Conservation (phyloP, 148 eudicot species). For the Diospyros kaki region DNA sequence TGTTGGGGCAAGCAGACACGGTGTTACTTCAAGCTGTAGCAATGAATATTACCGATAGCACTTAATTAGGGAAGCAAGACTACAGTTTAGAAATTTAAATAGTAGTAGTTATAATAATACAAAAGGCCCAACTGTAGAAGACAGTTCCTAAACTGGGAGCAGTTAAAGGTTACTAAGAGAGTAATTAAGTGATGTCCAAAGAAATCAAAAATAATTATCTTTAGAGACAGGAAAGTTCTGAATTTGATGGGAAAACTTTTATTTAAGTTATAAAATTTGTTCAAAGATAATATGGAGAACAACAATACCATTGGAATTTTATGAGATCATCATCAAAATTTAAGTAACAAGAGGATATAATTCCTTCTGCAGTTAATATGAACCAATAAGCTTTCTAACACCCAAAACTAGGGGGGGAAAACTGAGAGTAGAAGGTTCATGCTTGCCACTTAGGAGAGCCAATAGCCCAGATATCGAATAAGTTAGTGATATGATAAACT, state of each 20-base stretch:
- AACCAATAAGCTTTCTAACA: neutral
- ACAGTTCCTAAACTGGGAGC: neutral
- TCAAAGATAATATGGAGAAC: neutral
- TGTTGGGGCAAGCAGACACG: constrained; percentile 73
- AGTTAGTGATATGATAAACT: constrained; percentile 5
- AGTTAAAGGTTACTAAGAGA: neutral
- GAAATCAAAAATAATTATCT: neutral
- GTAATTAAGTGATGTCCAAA: neutral
- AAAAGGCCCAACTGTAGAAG: neutral
- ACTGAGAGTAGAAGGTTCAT: neutral
- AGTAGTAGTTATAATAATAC: neutral
- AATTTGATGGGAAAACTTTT: neutral
- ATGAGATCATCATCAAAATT: neutral
- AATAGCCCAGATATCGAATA: neutral
- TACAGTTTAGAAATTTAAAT: neutral
- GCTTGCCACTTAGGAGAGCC: neutral
- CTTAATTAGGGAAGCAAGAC: neutral
- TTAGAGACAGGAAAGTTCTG: too few species aligned
- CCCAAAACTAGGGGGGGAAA: neutral
- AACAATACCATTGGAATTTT: neutral
- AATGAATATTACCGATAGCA: constrained; percentile 18
- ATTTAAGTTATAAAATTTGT: neutral
- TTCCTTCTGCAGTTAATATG: neutral
- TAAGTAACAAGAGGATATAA: neutral
- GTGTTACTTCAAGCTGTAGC: constrained; percentile 76